These are phyloP conservation scores for Hypoxylon fragiforme DNA, from an alignment of 495 filamentous ascomycete species.

Conservation along the genomic window DNA sequence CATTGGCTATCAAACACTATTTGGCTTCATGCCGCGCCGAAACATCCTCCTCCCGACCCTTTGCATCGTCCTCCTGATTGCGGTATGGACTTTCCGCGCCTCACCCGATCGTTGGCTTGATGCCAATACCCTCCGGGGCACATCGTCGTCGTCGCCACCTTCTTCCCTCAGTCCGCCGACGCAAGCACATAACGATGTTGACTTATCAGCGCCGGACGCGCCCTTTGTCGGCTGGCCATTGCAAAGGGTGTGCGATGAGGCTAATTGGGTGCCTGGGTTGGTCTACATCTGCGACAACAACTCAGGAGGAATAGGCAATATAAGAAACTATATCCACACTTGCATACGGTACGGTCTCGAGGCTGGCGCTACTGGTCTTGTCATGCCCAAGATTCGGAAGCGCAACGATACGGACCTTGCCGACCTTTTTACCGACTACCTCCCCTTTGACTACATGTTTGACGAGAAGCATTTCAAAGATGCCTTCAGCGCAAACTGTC, in stretches of 20 bases:
- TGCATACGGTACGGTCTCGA: slow-evolving; percentile 57
- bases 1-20: slow-evolving; percentile 31
- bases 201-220: slow-evolving; percentile 40
- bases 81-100: slow-evolving; percentile 32
- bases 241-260: slow-evolving; percentile 48
- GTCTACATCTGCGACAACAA: slow-evolving; percentile 57
- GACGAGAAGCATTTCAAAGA: slow-evolving; percentile 50
- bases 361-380: slow-evolving; percentile 51
- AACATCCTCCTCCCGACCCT: slow-evolving; percentile 34
- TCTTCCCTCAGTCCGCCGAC: slow-evolving; percentile 10
- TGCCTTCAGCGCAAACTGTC: slow-evolving; percentile 44
- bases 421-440: slow-evolving; percentile 41
- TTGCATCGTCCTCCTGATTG: slow-evolving; percentile 38
- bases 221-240: slow-evolving; percentile 57
- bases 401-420: slow-evolving; percentile 44
- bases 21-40: slow-evolving; percentile 42
- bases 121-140: slow-evolving; percentile 11
- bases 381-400: slow-evolving; percentile 48
- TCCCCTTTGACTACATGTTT: slow-evolving; percentile 52
- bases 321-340: slow-evolving; percentile 56
- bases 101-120: slow-evolving; percentile 33
- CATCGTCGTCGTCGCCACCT: slow-evolving; percentile 10
- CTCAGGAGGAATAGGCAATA: slow-evolving; percentile 57
- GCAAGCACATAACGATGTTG: slow-evolving; percentile 23
- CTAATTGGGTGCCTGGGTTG: slow-evolving; percentile 44